Evolutionary conservation across 441 rosid species (phyloP).

Genomic region (Brassica balearica): DNA sequence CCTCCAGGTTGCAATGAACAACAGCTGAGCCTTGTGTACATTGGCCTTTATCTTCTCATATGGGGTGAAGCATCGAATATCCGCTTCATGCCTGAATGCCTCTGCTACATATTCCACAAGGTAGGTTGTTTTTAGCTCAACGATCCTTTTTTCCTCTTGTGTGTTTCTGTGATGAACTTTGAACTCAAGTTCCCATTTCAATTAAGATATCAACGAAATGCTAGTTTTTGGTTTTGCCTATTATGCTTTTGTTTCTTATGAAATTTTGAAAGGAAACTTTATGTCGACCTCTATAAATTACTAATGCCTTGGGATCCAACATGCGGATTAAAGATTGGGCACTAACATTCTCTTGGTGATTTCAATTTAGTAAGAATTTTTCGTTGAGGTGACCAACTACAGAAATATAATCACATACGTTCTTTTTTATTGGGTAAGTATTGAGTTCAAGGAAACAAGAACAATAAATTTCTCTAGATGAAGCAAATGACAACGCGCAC

Average conservation of each 20-base stretch:
- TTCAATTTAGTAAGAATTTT: neutral
- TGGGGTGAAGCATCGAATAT: constrained; percentile 99
- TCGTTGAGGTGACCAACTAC: neutral
- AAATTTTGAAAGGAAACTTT: neutral
- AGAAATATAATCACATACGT: neutral
- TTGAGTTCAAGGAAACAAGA: neutral
- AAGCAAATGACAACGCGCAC: neutral
- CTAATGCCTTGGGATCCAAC: constrained; percentile 5
- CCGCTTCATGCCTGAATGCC: constrained; percentile 99
- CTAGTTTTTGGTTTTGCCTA: neutral
- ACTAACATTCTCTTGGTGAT: neutral
- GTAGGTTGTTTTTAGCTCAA: constrained; percentile 52
- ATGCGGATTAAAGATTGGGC: neutral
- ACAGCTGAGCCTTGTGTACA: constrained; percentile 78
- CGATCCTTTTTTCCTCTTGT: constrained; percentile 5
- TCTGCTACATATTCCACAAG: constrained; percentile 96
- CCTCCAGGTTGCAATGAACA: constrained; percentile 55
- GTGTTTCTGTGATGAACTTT: constrained; percentile 29
- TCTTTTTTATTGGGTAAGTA: neutral
- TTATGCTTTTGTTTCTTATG: constrained; percentile 3
- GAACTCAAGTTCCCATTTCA: constrained; percentile 12
- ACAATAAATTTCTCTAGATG: neutral
- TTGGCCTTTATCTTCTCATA: constrained; percentile 90
- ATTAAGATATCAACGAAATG: neutral
- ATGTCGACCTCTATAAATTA: neutral